Conservation (phyloP, 495 filamentous ascomycete species). For the Daldinia bambusicola region DNA sequence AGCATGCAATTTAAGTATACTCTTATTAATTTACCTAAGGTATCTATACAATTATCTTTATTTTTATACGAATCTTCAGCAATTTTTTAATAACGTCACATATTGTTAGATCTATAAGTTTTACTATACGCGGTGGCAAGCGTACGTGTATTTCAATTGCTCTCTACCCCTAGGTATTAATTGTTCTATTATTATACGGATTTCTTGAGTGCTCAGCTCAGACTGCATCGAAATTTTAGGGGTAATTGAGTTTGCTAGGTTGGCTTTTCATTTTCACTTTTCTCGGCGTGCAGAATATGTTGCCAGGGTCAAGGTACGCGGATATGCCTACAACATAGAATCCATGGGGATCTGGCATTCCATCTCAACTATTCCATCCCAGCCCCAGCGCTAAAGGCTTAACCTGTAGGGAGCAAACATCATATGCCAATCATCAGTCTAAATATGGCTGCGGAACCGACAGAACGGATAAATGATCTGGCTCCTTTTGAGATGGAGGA, state of each 20-base stretch:
- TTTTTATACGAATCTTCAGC: no score
- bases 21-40: no score
- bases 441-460: conserved; percentile 25
- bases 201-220: conserved; percentile 19
- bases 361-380: conserved; percentile 16
- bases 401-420: conserved; percentile 3
- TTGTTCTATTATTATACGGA: conserved; percentile 1
- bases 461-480: conserved; percentile 30
- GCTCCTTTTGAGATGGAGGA: conserved; percentile 1
- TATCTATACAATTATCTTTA: no score
- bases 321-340: no score
- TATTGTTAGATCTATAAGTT: no score
- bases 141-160: not conserved
- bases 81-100: no score
- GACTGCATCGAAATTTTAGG: conserved; percentile 26
- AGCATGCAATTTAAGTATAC: not conserved
- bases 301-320: no score
- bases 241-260: conserved; percentile 2
- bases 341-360: no score
- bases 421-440: conserved; percentile 19
- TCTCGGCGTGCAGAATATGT: not conserved
- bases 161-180: no score
- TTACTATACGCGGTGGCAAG: not conserved
- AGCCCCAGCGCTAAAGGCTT: conserved; percentile 18
- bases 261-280: not conserved